phyloP scores from a whole-genome alignment of 306 rosid genomes.

The Fagus sylvatica region DNA sequence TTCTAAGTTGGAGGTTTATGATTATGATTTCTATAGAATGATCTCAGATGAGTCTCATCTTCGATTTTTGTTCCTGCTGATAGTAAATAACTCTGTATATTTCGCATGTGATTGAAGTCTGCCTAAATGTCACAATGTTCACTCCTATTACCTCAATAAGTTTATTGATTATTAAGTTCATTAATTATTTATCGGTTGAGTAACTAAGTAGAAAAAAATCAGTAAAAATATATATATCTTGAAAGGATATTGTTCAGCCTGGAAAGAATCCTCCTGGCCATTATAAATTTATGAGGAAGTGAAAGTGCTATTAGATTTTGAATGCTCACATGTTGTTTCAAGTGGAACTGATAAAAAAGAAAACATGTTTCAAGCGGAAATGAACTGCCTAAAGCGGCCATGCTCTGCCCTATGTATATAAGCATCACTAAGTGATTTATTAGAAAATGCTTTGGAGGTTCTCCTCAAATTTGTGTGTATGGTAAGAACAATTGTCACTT shows the following conservation, averaged over 20 bases:
- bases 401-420: not conserved
- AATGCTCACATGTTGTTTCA: not conserved
- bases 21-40: not conserved
- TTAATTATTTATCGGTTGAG: too few species aligned
- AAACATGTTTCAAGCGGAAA: too few species aligned
- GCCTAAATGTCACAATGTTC: not conserved
- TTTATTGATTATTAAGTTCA: too few species aligned
- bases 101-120: not conserved
- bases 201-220: not conserved
- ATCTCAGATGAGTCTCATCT: not conserved
- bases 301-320: too few species aligned
- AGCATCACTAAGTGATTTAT: not conserved
- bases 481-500: not conserved
- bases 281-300: too few species aligned
- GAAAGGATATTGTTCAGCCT: too few species aligned
- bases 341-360: too few species aligned
- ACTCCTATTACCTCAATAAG: not conserved
- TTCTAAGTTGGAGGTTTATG: conserved; percentile 10
- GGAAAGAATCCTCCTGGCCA: too few species aligned
- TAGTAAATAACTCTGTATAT: not conserved
- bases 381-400: not conserved
- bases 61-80: not conserved
- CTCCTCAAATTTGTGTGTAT: not conserved
- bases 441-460: not conserved
- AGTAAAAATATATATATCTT: too few species aligned